Evolutionary conservation across 345 rosid genomes (phyloP).

Genomic region (Odontarrhena argentea): DNA sequence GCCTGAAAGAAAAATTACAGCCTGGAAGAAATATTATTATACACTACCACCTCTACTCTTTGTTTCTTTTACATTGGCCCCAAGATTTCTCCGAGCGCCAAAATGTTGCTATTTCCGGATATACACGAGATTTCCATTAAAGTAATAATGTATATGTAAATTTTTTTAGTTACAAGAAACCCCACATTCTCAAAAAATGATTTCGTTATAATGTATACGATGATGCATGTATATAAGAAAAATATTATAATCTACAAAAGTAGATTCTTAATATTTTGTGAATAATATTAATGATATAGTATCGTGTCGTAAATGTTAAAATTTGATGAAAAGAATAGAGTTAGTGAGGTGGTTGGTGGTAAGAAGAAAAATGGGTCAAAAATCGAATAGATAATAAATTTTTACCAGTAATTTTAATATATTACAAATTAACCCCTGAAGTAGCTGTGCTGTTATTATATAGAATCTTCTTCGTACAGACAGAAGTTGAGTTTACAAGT

Average conservation of each 20-base stretch:
- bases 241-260: too few relatives aligned
- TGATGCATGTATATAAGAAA: too few relatives aligned
- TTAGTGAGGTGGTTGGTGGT: too few relatives aligned
- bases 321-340: too few relatives aligned
- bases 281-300: too few relatives aligned
- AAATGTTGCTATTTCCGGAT: background rate
- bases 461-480: slow-evolving; percentile 9
- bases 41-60: background rate
- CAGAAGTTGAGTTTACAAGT: background rate
- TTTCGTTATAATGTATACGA: too few relatives aligned
- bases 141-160: too few relatives aligned
- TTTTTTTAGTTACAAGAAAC: too few relatives aligned
- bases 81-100: background rate
- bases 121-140: background rate
- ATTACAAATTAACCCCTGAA: slow-evolving; percentile 28
- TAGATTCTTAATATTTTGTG: too few relatives aligned
- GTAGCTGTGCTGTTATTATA: background rate
- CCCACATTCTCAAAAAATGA: too few relatives aligned
- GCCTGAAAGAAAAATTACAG: slow-evolving; percentile 28
- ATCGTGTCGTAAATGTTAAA: too few relatives aligned
- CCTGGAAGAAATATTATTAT: slow-evolving; percentile 18
- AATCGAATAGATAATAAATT: background rate
- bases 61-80: slow-evolving; percentile 5
- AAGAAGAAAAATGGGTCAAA: background rate
- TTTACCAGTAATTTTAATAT: background rate